A percentile compares a stretch with the other conserved stretches of the same genome.
Conservation (phyloP, 2,329 filamentous ascomycete species). For the Fusarium staphyleae region DNA sequence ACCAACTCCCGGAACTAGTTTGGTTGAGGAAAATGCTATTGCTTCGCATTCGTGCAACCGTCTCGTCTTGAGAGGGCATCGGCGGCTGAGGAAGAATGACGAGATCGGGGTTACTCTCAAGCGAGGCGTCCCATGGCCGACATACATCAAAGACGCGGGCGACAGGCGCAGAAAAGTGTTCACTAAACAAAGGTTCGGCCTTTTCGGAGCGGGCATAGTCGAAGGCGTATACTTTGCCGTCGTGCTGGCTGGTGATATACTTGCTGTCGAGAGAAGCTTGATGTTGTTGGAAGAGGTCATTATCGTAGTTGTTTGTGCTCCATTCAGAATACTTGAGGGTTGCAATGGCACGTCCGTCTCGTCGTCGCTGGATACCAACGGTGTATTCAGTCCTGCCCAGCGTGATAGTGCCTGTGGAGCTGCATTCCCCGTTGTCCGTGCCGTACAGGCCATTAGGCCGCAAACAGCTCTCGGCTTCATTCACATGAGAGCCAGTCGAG, state of each 20-base stretch:
- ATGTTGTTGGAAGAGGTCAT: conserved; percentile 86
- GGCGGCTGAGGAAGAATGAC: conserved; percentile 87
- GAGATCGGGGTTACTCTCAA: conserved; percentile 74
- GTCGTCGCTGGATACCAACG: conserved; percentile 79
- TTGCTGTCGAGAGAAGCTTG: conserved; percentile 80
- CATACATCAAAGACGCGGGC: conserved; percentile 90
- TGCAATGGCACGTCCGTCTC: conserved; percentile 78
- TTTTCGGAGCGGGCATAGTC: conserved; percentile 66
- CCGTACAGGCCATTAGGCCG: conserved; percentile 71
- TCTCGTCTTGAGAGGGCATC: conserved; percentile 63
- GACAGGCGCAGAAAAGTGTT: conserved; percentile 78
- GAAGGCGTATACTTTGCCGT: conserved; percentile 83
- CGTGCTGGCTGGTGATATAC: conserved; percentile 86
- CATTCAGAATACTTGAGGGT: conserved; percentile 94
- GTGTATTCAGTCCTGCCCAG: conserved; percentile 90
- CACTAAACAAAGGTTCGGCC: conserved; percentile 67
- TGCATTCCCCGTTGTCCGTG: conserved; percentile 76
- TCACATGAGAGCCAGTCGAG: conserved; percentile 70
- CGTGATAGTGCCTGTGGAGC: conserved; percentile 79
- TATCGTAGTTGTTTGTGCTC: conserved; percentile 90
- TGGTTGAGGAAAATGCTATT: conserved; percentile 84
- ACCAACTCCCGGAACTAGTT: conserved; percentile 89
- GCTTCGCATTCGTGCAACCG: conserved; percentile 59
- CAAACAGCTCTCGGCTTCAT: conserved; percentile 77
- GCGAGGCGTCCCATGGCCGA: conserved; percentile 69